Evolutionary conservation across 345 rosid species (phyloP).

Genomic region (Boechera stricta): DNA sequence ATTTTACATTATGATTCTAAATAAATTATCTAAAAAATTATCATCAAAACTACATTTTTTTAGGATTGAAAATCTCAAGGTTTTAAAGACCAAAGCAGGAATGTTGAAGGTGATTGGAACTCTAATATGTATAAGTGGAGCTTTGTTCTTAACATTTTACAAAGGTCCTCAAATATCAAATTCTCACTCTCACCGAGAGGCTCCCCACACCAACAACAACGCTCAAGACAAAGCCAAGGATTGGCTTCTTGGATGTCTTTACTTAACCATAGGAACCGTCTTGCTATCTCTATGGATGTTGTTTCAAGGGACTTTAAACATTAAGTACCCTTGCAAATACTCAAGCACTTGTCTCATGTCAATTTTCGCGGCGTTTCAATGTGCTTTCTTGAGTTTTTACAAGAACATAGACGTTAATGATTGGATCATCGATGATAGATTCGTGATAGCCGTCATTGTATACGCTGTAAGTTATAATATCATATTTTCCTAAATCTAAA

Average conservation of each 20-base stretch:
- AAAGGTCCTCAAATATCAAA: constrained; percentile 56
- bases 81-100: constrained; percentile 56
- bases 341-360: constrained; percentile 70
- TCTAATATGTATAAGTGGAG: constrained; percentile 63
- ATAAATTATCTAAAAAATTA: not conserved
- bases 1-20: not conserved
- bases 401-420: constrained; percentile 42
- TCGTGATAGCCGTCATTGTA: constrained; percentile 50
- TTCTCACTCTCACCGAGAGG: constrained; percentile 20
- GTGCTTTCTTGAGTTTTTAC: constrained; percentile 60
- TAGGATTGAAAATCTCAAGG: constrained; percentile 56
- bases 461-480: constrained; percentile 55
- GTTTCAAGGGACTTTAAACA: constrained; percentile 57
- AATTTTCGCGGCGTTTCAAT: constrained; percentile 60
- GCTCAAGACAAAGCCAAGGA: constrained; percentile 26
- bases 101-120: constrained; percentile 58
- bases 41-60: not conserved
- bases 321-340: constrained; percentile 64
- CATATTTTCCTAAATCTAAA: not conserved
- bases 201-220: constrained; percentile 15
- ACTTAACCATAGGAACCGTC: constrained; percentile 50
- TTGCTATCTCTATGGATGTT: constrained; percentile 66
- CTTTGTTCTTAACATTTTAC: constrained; percentile 59
- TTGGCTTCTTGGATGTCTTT: constrained; percentile 60
- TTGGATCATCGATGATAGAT: constrained; percentile 58